A percentile compares a stretch with the other conserved stretches of the same genome.
Conservation (phyloP, 306 rosid genomes). For the Gynostemma pentaphyllum region DNA sequence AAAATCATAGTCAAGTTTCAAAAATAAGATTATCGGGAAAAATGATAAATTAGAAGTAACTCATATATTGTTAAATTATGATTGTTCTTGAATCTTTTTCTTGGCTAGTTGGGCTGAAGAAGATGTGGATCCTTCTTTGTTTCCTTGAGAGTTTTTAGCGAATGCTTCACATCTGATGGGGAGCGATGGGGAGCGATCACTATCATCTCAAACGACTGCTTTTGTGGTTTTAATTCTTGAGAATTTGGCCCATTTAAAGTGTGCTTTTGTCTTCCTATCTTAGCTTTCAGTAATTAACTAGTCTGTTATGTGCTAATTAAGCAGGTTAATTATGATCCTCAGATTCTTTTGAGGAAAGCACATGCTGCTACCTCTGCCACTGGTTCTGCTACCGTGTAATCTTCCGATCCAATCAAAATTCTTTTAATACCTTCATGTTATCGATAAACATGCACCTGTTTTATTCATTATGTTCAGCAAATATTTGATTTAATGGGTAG, state of each 20-base stretch:
- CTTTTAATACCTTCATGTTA: neutral
- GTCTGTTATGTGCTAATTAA: constrained; percentile 12
- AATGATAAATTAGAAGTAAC: too few relatives aligned
- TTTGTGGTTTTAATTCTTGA: neutral
- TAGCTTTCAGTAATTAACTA: constrained; percentile 9
- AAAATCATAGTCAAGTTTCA: too few relatives aligned
- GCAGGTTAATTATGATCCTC: constrained; percentile 83
- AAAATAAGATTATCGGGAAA: too few relatives aligned
- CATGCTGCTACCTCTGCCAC: constrained; percentile 79
- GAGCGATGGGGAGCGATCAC: constrained; percentile 69
- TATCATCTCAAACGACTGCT: neutral
- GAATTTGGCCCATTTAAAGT: neutral
- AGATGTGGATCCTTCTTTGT: constrained; percentile 76
- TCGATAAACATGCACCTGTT: neutral
- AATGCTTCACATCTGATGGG: constrained; percentile 48
- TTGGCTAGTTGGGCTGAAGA: constrained; percentile 78
- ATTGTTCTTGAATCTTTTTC: constrained; percentile 12
- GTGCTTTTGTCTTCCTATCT: neutral
- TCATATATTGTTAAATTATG: neutral
- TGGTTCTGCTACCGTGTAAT: constrained; percentile 94
- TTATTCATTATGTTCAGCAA: neutral
- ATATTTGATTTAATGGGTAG: neutral
- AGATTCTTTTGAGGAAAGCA: constrained; percentile 61
- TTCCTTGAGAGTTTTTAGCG: constrained; percentile 69
- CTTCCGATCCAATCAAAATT: neutral